Evolutionary conservation across 2,329 filamentous ascomycete species (phyloP).

Genomic region (Sporothrix mexicana): DNA sequence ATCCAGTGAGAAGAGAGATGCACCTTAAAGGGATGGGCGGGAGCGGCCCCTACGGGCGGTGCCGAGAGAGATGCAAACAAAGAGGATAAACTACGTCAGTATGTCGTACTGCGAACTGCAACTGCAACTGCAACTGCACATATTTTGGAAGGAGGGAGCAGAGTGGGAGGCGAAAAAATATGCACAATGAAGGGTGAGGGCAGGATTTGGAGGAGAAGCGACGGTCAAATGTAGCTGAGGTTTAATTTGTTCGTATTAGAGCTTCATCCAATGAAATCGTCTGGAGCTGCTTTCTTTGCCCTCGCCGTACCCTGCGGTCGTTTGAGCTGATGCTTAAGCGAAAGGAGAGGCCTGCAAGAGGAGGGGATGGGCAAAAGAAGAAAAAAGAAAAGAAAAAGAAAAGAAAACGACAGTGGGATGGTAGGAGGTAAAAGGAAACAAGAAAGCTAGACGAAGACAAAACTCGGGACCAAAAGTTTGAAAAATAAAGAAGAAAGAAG

Average conservation of each 20-base stretch:
- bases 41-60: slow-evolving; percentile 1
- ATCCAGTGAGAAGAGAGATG: not conserved
- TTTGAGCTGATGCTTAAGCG: slow-evolving; percentile 13
- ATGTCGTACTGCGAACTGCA: not conserved
- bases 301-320: not conserved
- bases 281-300: not conserved
- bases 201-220: not conserved
- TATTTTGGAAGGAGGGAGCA: no score
- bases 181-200: not conserved
- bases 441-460: no score
- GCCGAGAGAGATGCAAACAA: slow-evolving; percentile 16
- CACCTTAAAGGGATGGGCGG: not conserved
- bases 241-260: no score
- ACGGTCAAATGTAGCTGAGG: no score
- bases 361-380: not conserved
- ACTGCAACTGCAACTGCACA: no score
- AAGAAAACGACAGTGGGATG: no score
- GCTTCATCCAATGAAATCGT: not conserved
- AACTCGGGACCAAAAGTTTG: no score
- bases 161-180: not conserved
- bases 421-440: no score
- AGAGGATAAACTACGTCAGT: not conserved
- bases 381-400: not conserved
- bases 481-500: not conserved
- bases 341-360: not conserved